These are phyloP conservation scores for Hyaloscypha hepaticicola DNA, from an alignment of 495 filamentous ascomycete genomes.

Conservation along the genomic window DNA sequence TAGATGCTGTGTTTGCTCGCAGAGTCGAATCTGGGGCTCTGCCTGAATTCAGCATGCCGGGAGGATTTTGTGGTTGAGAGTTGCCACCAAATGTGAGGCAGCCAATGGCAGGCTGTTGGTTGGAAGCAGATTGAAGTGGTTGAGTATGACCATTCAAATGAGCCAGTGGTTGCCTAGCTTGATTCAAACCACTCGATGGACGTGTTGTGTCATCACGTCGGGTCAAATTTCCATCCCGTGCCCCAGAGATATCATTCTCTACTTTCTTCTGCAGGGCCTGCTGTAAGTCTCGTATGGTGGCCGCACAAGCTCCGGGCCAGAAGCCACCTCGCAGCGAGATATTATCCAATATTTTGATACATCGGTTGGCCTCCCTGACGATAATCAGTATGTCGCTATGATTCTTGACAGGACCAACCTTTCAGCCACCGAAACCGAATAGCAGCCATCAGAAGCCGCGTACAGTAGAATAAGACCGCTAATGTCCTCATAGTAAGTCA, in stretches of 20 bases:
- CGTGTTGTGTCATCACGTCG: too few relatives aligned
- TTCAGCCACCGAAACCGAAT: slow-evolving; percentile 14
- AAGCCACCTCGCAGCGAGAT: slow-evolving; percentile 18
- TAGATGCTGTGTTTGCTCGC: too few relatives aligned
- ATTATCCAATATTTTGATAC: slow-evolving; percentile 16
- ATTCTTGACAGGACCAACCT: neutral
- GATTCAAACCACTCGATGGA: too few relatives aligned
- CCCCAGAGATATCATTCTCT: neutral
- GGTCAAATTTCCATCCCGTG: too few relatives aligned
- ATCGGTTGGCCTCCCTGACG: slow-evolving; percentile 17
- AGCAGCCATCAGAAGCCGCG: slow-evolving; percentile 21
- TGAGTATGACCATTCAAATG: neutral
- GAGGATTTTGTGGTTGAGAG: too few relatives aligned
- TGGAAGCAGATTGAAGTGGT: neutral
- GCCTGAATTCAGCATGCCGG: too few relatives aligned
- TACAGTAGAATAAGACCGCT: slow-evolving; percentile 22
- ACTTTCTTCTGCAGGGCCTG: slow-evolving; percentile 2
- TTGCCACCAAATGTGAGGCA: neutral
- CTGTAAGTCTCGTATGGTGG: slow-evolving; percentile 17
- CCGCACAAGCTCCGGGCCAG: slow-evolving; percentile 21
- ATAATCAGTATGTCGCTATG: neutral
- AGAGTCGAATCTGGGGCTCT: too few relatives aligned
- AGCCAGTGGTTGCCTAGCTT: too few relatives aligned
- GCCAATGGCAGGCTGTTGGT: neutral
- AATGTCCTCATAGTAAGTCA: neutral